Base-by-base conservation (phyloP, 805 yeast genomes). In the Tetrapisispora pingtungensis region DNA sequence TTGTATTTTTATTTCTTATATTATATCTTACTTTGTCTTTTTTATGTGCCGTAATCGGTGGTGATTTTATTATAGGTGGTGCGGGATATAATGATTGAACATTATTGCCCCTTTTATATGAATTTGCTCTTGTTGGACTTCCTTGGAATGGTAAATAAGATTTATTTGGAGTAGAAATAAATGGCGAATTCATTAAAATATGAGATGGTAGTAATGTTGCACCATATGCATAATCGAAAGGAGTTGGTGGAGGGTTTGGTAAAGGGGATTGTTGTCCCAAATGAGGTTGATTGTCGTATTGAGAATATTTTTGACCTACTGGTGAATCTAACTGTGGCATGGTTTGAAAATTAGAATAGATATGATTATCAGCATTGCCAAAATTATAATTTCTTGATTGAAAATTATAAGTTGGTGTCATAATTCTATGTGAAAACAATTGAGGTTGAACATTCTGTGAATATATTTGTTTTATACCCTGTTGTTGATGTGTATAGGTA, bases 151-250 rank as follows among this genome's bases (percentile, higher is more conserved):
- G 20, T n/a, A 34, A 28, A 28, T 36, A 30, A 14, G 38, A 27
- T 36, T 48, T 35, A 34, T 70, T 61, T 44, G 71, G 74, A 1
- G 67, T 61, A 18, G 64, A 58, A 10, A 75, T 64, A 53, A 72
- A 80, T 0, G 86, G 86, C 3, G 85, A 78, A 3, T 77, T 71
- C 46, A 77, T 65, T 40, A 81, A 62, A 42, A 81, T 61, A 52
- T 79, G 82, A 15, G 80, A 66, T 1, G 88, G 88, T 17, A 81
- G 62, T 69, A 80, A 69, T 13, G 80, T 73, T 4, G 77, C 73
- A 8, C 82, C 79, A 53, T 78, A 80, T 4, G 73, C 64, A 45
- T 73, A 58, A 55, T 80, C 85, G 52, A 78, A 70, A 1, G 86
- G 84, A 2, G 81, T 72, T 33, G 78, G 77, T 10, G 67, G 62